A percentile compares a stretch with the other conserved stretches of the same genome.
Conservation (phyloP, 768 basidiomycete genomes). For the Rhizopogon roseolus region DNA sequence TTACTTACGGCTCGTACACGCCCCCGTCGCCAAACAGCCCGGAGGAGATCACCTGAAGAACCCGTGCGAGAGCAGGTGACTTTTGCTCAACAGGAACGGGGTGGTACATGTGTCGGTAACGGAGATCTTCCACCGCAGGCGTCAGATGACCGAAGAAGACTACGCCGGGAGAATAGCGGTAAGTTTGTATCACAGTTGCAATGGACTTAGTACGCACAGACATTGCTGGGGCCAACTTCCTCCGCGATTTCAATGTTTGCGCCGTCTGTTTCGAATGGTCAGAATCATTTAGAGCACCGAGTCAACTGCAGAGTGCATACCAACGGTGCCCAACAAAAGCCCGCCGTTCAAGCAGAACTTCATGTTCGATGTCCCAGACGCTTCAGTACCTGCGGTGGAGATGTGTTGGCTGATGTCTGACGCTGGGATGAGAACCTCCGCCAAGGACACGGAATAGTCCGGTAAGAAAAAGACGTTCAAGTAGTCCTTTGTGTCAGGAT, state of each 20-base stretch:
- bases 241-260: slow-evolving; percentile 97
- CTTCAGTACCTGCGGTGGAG: slow-evolving; percentile 95
- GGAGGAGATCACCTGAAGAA: slow-evolving; percentile 68
- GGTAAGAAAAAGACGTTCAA: slow-evolving; percentile 93
- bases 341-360: slow-evolving; percentile 92
- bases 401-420: slow-evolving; percentile 96
- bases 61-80: slow-evolving; percentile 76
- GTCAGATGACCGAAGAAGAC: slow-evolving; percentile 92
- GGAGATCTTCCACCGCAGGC: slow-evolving; percentile 80
- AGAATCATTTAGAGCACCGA: neutral
- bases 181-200: neutral
- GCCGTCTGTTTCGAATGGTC: slow-evolving; percentile 50
- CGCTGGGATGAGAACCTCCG: slow-evolving; percentile 85
- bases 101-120: slow-evolving; percentile 83
- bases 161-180: slow-evolving; percentile 16
- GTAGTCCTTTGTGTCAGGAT: slow-evolving; percentile 83
- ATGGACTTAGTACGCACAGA: slow-evolving; percentile 54
- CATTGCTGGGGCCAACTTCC: slow-evolving; percentile 89
- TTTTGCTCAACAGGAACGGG: slow-evolving; percentile 77
- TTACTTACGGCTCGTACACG: slow-evolving; percentile 83
- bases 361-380: slow-evolving; percentile 80
- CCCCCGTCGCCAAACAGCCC: slow-evolving; percentile 78
- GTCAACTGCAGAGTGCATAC: slow-evolving; percentile 23
- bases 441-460: slow-evolving; percentile 86
- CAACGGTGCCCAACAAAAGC: slow-evolving; percentile 79